A percentile compares a stretch with the other conserved stretches of the same genome.
phyloP scores from a whole-genome alignment of 2,329 filamentous ascomycete species.

The Aspergillus fischeri region DNA sequence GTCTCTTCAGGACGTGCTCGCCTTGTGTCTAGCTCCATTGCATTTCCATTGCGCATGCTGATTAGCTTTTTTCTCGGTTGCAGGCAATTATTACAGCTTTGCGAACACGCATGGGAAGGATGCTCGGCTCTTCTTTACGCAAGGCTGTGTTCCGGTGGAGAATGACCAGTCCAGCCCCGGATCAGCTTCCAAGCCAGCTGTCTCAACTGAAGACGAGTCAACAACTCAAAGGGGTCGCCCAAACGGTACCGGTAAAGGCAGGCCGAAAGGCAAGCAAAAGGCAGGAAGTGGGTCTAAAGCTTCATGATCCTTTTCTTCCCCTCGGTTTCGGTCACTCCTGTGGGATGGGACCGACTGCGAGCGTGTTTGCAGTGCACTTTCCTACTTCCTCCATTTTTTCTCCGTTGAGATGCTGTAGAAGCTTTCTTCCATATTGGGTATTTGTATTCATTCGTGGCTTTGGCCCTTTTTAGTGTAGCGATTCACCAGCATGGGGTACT shows the following conservation, averaged over 20 bases:
- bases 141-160: constrained; percentile 63
- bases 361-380: neutral
- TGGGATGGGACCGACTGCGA: neutral
- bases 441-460: neutral
- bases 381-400: neutral
- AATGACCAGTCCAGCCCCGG: constrained; percentile 23
- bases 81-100: constrained; percentile 93
- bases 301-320: neutral
- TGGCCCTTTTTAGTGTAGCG: neutral
- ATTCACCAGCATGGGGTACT: constrained; percentile 1
- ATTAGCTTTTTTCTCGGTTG: neutral
- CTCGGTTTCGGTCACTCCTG: neutral
- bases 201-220: constrained; percentile 18
- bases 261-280: constrained; percentile 34
- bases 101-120: constrained; percentile 69
- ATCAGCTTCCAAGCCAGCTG: constrained; percentile 20
- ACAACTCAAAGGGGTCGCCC: constrained; percentile 13
- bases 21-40: neutral
- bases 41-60: neutral
- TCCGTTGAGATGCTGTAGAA: neutral
- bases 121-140: constrained; percentile 85
- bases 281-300: constrained; percentile 10
- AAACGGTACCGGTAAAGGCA: constrained; percentile 20
- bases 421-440: constrained; percentile 2
- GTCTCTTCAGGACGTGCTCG: neutral